Percentiles rank a stretch among this genome's conserved stretches.
These are phyloP conservation scores for Monilinia laxa DNA, from an alignment of 2,329 filamentous ascomycete genomes.

Conservation along the genomic window DNA sequence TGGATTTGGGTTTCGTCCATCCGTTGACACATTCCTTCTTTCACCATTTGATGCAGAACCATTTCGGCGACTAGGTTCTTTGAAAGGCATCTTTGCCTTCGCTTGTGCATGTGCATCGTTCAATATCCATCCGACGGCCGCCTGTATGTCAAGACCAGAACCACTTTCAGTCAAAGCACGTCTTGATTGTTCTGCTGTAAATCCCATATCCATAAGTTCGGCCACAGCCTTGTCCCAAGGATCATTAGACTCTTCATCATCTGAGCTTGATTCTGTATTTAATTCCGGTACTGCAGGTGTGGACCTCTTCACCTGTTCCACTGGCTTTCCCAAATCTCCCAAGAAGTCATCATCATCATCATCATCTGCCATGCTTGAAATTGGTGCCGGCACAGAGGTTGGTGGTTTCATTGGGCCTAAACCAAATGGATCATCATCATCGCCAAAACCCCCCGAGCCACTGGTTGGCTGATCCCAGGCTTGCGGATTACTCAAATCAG, in stretches of 20 bases:
- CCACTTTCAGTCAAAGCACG: slow-evolving; percentile 78
- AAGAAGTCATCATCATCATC: slow-evolving; percentile 67
- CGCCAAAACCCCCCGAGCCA: slow-evolving; percentile 43
- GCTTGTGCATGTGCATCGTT: slow-evolving; percentile 79
- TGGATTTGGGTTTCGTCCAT: slow-evolving; percentile 46
- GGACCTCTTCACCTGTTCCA: slow-evolving; percentile 59
- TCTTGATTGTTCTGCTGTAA: slow-evolving; percentile 78
- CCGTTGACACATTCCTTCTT: slow-evolving; percentile 32
- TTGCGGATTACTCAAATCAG: slow-evolving; percentile 55
- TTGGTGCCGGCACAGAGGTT: slow-evolving; percentile 35
- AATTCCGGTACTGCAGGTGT: slow-evolving; percentile 38
- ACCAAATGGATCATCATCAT: slow-evolving; percentile 86
- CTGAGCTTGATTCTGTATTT: slow-evolving; percentile 28
- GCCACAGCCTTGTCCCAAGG: slow-evolving; percentile 77
- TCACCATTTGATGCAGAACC: slow-evolving; percentile 35
- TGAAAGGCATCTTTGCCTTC: slow-evolving; percentile 65
- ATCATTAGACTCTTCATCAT: slow-evolving; percentile 47
- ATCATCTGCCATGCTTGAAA: slow-evolving; percentile 48
- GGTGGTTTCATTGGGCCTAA: slow-evolving; percentile 57
- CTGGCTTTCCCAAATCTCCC: slow-evolving; percentile 62
- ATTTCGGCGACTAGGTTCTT: slow-evolving; percentile 37
- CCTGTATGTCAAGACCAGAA: slow-evolving; percentile 76
- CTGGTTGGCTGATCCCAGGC: slow-evolving; percentile 48
- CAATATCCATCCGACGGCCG: slow-evolving; percentile 82
- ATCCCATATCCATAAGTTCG: slow-evolving; percentile 93